Conservation (phyloP, 2,329 filamentous ascomycete genomes). For the Penicillium nordicum region DNA sequence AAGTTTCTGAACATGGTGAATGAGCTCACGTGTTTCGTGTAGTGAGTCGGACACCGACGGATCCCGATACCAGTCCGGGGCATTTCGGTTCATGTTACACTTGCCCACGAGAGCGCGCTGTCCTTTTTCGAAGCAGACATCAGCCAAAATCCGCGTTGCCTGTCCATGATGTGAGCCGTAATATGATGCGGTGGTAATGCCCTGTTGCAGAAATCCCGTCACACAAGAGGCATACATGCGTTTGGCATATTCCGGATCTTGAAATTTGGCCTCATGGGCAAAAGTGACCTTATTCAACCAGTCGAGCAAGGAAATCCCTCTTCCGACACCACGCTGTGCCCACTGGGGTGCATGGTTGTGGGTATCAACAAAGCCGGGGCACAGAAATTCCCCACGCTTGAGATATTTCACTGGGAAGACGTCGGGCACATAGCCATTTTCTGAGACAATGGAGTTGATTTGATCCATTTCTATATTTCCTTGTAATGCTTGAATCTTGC, state of each 20-base stretch:
- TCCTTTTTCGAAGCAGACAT: slow-evolving; percentile 31
- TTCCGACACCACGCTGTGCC: slow-evolving; percentile 46
- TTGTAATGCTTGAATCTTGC: slow-evolving; percentile 31
- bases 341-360: slow-evolving; percentile 65
- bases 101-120: slow-evolving; percentile 39
- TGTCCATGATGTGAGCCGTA: slow-evolving; percentile 34
- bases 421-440: slow-evolving; percentile 25
- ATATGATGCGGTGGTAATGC: slow-evolving; percentile 38
- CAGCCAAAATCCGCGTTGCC: slow-evolving; percentile 33
- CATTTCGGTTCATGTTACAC: slow-evolving; percentile 39
- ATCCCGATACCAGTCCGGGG: slow-evolving; percentile 55
- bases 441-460: slow-evolving; percentile 25
- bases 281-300: slow-evolving; percentile 66
- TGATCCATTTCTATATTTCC: slow-evolving; percentile 16
- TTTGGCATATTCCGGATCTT: slow-evolving; percentile 52
- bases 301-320: slow-evolving; percentile 47
- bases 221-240: slow-evolving; percentile 54
- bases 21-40: slow-evolving; percentile 49
- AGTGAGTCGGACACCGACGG: slow-evolving; percentile 47
- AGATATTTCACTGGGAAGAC: slow-evolving; percentile 30
- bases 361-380: slow-evolving; percentile 54
- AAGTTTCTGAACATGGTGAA: slow-evolving; percentile 47
- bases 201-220: slow-evolving; percentile 57
- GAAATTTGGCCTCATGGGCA: slow-evolving; percentile 60
- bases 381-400: slow-evolving; percentile 29